These are phyloP conservation scores for Orbilia oligospora DNA, from an alignment of 2,329 filamentous ascomycete species.

Conservation along the genomic window DNA sequence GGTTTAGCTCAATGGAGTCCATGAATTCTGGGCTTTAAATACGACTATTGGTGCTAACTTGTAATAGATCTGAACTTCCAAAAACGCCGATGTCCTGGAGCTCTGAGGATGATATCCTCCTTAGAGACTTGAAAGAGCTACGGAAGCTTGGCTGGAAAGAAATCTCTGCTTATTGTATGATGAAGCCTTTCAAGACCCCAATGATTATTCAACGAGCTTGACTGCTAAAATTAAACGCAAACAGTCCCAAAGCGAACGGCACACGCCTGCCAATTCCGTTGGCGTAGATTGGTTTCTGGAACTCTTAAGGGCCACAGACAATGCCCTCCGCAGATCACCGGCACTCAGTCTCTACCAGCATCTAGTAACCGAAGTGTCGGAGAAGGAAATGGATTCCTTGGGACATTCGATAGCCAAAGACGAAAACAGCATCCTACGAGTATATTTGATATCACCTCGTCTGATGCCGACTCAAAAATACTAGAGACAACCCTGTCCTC, in stretches of 20 bases:
- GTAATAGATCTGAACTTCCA: slow-evolving; percentile 63
- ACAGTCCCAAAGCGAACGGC: slow-evolving; percentile 64
- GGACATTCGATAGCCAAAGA: slow-evolving; percentile 26
- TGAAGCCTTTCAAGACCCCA: background rate
- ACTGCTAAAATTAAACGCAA: slow-evolving; percentile 8
- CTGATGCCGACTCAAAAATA: slow-evolving; percentile 34
- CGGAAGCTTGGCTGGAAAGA: slow-evolving; percentile 65
- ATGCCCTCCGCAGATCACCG: slow-evolving; percentile 34
- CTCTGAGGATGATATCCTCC: slow-evolving; percentile 64
- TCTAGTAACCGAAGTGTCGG: slow-evolving; percentile 12
- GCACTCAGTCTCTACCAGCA: slow-evolving; percentile 29
- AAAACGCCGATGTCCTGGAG: slow-evolving; percentile 65
- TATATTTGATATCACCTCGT: slow-evolving; percentile 42
- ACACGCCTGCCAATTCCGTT: slow-evolving; percentile 65
- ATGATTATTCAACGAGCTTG: background rate
- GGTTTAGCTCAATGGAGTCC: background rate
- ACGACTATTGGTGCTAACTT: slow-evolving; percentile 40
- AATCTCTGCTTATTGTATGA: slow-evolving; percentile 65
- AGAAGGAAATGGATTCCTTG: slow-evolving; percentile 34
- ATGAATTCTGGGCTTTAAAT: background rate
- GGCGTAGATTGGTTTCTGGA: slow-evolving; percentile 64
- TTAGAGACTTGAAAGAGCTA: slow-evolving; percentile 65
- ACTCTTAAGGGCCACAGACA: slow-evolving; percentile 64
- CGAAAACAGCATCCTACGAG: slow-evolving; percentile 20
- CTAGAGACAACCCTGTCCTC: slow-evolving; percentile 33